phyloP scores from a whole-genome alignment of 164 flowering plant species.

The Hamamelis virginiana region DNA sequence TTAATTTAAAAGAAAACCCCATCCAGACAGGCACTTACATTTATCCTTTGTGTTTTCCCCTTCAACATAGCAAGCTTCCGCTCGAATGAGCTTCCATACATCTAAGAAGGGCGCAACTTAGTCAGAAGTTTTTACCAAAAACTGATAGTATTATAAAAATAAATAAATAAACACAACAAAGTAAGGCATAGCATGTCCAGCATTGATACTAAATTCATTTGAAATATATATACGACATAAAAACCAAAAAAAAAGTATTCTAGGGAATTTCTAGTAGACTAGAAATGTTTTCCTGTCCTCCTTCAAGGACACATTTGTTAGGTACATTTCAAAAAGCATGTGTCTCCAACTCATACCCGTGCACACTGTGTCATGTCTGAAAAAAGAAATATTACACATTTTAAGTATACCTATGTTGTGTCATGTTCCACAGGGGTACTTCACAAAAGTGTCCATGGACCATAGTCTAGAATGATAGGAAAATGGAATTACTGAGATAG shows the following conservation, averaged over 20 bases:
- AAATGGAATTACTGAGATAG: not conserved
- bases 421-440: not conserved
- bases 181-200: not conserved
- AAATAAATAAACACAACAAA: not conserved
- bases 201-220: not conserved
- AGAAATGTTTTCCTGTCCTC: not conserved
- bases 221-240: not conserved
- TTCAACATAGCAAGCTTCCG: constrained; percentile 70
- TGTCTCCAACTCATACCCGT: not conserved
- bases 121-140: not conserved
- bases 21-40: constrained; percentile 35
- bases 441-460: not conserved
- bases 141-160: too few species aligned
- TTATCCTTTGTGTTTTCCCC: constrained; percentile 36
- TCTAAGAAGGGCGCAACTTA: constrained; percentile 31
- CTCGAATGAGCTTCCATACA: constrained; percentile 73
- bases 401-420: not conserved
- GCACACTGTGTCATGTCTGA: not conserved
- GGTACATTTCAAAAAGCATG: not conserved
- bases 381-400: not conserved
- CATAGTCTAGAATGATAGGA: not conserved
- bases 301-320: not conserved
- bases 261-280: not conserved
- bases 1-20: not conserved
- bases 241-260: not conserved